phyloP scores from a whole-genome alignment of 345 rosid genomes.

The Populus ilicifolia region DNA sequence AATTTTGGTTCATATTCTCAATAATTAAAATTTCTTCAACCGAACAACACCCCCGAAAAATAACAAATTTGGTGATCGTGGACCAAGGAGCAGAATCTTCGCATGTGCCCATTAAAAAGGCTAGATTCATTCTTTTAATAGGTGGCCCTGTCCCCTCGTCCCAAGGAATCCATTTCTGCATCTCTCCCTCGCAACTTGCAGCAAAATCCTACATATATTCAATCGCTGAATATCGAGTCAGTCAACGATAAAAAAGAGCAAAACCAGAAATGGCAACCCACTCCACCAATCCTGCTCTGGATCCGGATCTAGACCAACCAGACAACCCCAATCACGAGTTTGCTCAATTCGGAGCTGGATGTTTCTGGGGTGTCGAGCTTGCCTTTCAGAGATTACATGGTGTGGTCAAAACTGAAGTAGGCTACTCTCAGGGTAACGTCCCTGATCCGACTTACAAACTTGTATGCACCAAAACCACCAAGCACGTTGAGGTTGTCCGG shows the following conservation, averaged over 20 bases:
- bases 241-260: not conserved
- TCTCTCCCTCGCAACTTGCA: not conserved
- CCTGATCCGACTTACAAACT: conserved; percentile 61
- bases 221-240: not conserved
- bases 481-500: conserved; percentile 77
- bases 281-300: conserved; percentile 43
- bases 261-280: not conserved
- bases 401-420: conserved; percentile 73
- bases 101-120: not conserved
- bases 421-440: conserved; percentile 73
- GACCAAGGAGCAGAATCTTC: no score
- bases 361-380: conserved; percentile 89
- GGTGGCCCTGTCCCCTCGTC: not conserved
- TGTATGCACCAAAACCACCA: conserved; percentile 64
- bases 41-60: no score
- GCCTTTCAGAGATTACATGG: conserved; percentile 72
- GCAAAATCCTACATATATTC: not conserved
- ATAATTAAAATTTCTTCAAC: no score
- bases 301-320: conserved; percentile 57
- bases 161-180: not conserved
- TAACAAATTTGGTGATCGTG: not conserved
- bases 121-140: no score
- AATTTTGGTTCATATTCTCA: no score
- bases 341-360: conserved; percentile 91
- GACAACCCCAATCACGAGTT: conserved; percentile 45